Evolutionary conservation across 2,329 filamentous ascomycete genomes (phyloP).

Genomic region (Exserohilum turcica): DNA sequence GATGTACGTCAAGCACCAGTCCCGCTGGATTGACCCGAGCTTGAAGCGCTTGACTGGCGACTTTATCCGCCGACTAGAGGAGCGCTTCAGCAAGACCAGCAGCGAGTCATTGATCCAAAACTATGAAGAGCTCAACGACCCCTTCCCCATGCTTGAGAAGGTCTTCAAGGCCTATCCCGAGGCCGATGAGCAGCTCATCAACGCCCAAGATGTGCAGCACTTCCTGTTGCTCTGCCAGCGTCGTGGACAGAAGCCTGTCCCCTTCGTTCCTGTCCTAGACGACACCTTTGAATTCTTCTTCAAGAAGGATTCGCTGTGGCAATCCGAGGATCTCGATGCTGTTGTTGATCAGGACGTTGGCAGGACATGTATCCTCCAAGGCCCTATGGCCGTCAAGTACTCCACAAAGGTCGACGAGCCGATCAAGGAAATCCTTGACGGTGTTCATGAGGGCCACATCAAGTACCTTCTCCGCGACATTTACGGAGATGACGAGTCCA

Average conservation of each 20-base stretch:
- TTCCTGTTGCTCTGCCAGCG: conserved; percentile 92
- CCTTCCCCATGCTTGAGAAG: conserved; percentile 76
- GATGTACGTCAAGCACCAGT: conserved; percentile 54
- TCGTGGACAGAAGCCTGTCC: conserved; percentile 91
- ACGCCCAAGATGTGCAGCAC: conserved; percentile 96
- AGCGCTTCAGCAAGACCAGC: conserved; percentile 83
- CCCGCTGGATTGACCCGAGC: conserved; percentile 63
- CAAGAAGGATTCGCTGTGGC: conserved; percentile 99
- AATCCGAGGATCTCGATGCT: conserved; percentile 95
- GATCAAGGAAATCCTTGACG: conserved; percentile 90
- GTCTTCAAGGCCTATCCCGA: conserved; percentile 85
- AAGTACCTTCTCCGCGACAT: conserved; percentile 76
- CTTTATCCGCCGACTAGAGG: conserved; percentile 95
- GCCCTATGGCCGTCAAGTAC: conserved; percentile 89
- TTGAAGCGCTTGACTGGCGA: conserved; percentile 84
- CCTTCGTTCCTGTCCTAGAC: conserved; percentile 93
- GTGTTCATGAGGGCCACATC: conserved; percentile 89
- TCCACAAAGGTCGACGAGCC: conserved; percentile 90
- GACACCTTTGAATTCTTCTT: conserved; percentile 99
- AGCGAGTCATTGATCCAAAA: conserved; percentile 85
- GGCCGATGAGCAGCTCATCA: conserved; percentile 88
- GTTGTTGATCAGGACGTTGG: conserved; percentile 96
- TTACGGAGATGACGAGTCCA: conserved; percentile 73
- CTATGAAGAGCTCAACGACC: conserved; percentile 84
- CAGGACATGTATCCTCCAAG: conserved; percentile 93